These are phyloP conservation scores for Penicillium vulpinum DNA, from an alignment of 2,329 filamentous ascomycete species.

Conservation along the genomic window DNA sequence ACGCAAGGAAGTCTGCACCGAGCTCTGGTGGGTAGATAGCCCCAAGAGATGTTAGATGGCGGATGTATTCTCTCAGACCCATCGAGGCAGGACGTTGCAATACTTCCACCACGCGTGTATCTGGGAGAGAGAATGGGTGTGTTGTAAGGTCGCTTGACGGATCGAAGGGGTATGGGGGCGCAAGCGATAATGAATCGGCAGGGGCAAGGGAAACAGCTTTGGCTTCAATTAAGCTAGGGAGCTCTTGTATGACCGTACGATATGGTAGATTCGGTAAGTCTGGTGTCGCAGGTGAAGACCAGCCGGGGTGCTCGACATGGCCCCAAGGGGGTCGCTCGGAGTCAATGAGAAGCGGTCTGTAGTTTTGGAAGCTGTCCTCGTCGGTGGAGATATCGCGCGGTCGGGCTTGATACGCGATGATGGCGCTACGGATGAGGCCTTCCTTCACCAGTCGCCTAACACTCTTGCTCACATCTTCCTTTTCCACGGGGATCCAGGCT, in stretches of 20 bases:
- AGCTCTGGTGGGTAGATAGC: slow-evolving; percentile 58
- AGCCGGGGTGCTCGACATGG: slow-evolving; percentile 79
- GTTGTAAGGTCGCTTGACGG: slow-evolving; percentile 34
- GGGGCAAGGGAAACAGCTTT: slow-evolving; percentile 86
- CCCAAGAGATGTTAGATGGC: slow-evolving; percentile 66
- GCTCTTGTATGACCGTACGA: slow-evolving; percentile 73
- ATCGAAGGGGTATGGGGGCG: slow-evolving; percentile 43
- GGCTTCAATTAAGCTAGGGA: slow-evolving; percentile 88
- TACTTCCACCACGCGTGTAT: slow-evolving; percentile 67
- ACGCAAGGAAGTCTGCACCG: slow-evolving; percentile 63
- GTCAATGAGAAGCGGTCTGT: slow-evolving; percentile 35
- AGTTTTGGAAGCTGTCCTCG: slow-evolving; percentile 28
- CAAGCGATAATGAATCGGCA: slow-evolving; percentile 48
- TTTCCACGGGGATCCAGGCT: slow-evolving; percentile 79
- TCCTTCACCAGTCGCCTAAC: slow-evolving; percentile 75
- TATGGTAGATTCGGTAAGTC: slow-evolving; percentile 84
- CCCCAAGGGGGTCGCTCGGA: slow-evolving; percentile 68
- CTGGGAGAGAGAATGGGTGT: slow-evolving; percentile 54
- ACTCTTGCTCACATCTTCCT: slow-evolving; percentile 73
- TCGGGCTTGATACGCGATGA: slow-evolving; percentile 74
- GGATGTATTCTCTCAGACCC: slow-evolving; percentile 76
- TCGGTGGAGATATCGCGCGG: slow-evolving; percentile 62
- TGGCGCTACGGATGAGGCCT: slow-evolving; percentile 72
- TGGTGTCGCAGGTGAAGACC: slow-evolving; percentile 75
- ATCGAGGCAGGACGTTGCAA: slow-evolving; percentile 70